phyloP scores from a whole-genome alignment of 2,329 filamentous ascomycete species.

The Colletotrichum falcatum region DNA sequence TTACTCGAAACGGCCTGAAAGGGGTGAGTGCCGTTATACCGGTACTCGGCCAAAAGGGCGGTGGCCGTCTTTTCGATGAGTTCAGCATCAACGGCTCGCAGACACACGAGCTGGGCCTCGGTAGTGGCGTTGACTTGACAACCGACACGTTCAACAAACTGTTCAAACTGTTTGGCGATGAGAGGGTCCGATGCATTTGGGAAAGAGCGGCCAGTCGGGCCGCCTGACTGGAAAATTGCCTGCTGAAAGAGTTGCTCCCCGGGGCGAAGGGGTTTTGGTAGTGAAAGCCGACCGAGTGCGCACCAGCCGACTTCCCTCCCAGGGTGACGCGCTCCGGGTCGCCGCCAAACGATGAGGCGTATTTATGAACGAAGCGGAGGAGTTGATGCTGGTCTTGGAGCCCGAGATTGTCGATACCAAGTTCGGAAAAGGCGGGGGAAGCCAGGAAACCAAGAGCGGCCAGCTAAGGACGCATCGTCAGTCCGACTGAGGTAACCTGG shows the following conservation, averaged over 20 bases:
- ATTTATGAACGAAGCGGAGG: slow-evolving; percentile 64
- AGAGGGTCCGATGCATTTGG: slow-evolving; percentile 51
- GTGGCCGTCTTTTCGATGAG: slow-evolving; percentile 46
- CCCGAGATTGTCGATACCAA: slow-evolving; percentile 61
- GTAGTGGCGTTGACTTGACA: slow-evolving; percentile 47
- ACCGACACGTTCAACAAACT: slow-evolving; percentile 47
- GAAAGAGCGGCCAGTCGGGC: slow-evolving; percentile 52
- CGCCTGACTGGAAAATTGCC: slow-evolving; percentile 53
- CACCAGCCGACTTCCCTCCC: slow-evolving; percentile 66
- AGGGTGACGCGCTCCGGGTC: slow-evolving; percentile 64
- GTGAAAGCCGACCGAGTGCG: slow-evolving; percentile 53
- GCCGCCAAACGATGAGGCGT: slow-evolving; percentile 66
- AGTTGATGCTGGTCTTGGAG: slow-evolving; percentile 65
- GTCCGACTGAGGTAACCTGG: rapidly evolving
- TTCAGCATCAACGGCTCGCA: slow-evolving; percentile 51
- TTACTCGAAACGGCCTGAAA: slow-evolving; percentile 25
- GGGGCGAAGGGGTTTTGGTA: slow-evolving; percentile 52
- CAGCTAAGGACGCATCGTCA: neutral
- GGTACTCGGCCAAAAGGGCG: slow-evolving; percentile 12
- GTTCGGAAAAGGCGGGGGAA: slow-evolving; percentile 48
- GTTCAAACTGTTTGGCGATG: slow-evolving; percentile 49
- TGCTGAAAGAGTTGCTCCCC: slow-evolving; percentile 47
- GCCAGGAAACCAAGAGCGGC: too few species aligned
- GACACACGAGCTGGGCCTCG: slow-evolving; percentile 52
- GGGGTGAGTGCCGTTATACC: slow-evolving; percentile 20